A percentile compares a stretch with the other conserved stretches of the same genome.
Conservation (phyloP, 2,329 filamentous ascomycete genomes). For the Fusarium sp. region DNA sequence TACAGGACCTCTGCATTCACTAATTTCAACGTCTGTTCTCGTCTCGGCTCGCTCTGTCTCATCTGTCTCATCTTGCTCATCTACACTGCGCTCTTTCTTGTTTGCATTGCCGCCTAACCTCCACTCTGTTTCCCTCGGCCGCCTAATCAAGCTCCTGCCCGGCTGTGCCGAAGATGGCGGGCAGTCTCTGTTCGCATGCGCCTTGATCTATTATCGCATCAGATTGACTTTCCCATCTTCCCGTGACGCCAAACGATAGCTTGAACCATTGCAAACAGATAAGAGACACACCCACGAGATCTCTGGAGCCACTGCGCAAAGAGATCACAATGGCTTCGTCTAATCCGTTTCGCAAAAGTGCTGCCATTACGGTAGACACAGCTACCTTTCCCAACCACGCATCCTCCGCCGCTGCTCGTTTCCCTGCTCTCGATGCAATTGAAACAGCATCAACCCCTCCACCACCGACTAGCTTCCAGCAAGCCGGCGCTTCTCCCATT, state of each 20-base stretch:
- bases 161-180: slow-evolving; percentile 51
- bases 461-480: slow-evolving; percentile 47
- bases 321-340: slow-evolving; percentile 54
- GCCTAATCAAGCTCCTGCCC: slow-evolving; percentile 37
- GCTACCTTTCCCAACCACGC: slow-evolving; percentile 22
- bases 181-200: slow-evolving; percentile 46
- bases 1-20: slow-evolving; percentile 23
- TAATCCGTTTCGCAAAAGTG: slow-evolving; percentile 67
- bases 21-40: slow-evolving; percentile 15
- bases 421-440: slow-evolving; percentile 50
- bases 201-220: slow-evolving; percentile 42
- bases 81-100: slow-evolving; percentile 25
- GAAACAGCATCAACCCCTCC: slow-evolving; percentile 48
- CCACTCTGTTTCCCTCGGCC: slow-evolving; percentile 22
- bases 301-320: slow-evolving; percentile 15
- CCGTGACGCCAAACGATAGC: slow-evolving; percentile 29
- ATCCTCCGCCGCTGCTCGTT: slow-evolving; percentile 36
- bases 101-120: slow-evolving; percentile 32
- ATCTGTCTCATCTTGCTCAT: not conserved
- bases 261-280: slow-evolving; percentile 26
- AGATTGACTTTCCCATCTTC: slow-evolving; percentile 25
- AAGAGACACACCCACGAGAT: slow-evolving; percentile 24
- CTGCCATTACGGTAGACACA: slow-evolving; percentile 41
- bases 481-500: slow-evolving; percentile 51
- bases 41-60: slow-evolving; percentile 4